phyloP scores from a whole-genome alignment of 306 rosid species.

The Prunus armeniaca region DNA sequence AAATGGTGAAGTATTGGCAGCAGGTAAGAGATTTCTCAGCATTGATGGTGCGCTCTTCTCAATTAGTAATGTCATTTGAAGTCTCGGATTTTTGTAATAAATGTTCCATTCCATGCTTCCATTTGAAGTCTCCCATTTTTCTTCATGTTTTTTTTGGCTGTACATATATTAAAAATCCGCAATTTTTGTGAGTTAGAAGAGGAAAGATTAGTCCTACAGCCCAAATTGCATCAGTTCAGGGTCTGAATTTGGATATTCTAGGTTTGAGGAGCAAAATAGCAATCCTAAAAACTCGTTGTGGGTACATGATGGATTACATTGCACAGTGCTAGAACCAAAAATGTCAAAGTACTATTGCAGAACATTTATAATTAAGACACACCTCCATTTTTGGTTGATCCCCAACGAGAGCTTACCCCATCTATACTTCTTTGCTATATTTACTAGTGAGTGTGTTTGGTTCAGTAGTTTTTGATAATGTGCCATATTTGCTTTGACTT shows the following conservation, averaged over 20 bases:
- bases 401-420: background rate
- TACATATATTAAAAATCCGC: background rate
- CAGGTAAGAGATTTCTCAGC: slow-evolving; percentile 50
- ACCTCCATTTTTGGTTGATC: background rate
- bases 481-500: background rate
- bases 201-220: slow-evolving; percentile 1
- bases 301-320: background rate
- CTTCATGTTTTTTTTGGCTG: background rate
- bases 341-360: background rate
- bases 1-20: slow-evolving; percentile 98
- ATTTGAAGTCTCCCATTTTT: background rate
- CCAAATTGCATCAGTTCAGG: background rate
- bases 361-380: background rate
- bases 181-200: background rate
- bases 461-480: background rate
- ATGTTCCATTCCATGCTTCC: background rate
- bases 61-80: slow-evolving; percentile 1
- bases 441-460: slow-evolving; percentile 9
- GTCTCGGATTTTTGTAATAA: background rate
- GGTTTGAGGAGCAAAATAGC: background rate
- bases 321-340: background rate
- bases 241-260: slow-evolving; percentile 1
- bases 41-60: background rate
- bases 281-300: background rate
- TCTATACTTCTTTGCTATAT: background rate